These are phyloP conservation scores for Madurella fahalii DNA, from an alignment of 2,329 filamentous ascomycete species.

Conservation along the genomic window DNA sequence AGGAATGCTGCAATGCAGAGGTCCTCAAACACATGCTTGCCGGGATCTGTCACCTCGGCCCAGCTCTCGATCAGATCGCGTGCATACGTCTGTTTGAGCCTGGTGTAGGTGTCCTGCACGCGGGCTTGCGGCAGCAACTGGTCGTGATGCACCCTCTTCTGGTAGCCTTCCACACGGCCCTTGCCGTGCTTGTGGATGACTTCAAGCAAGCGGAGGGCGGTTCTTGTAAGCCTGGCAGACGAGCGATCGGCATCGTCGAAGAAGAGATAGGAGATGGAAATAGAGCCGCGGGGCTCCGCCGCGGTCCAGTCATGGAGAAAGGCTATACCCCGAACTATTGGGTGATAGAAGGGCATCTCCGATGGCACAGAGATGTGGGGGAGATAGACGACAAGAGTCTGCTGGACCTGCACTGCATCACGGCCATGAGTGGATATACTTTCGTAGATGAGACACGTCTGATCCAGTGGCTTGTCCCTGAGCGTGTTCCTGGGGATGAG, in stretches of 20 bases:
- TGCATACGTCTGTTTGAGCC: slow-evolving; percentile 76
- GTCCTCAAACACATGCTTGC: slow-evolving; percentile 95
- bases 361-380: slow-evolving; percentile 62
- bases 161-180: slow-evolving; percentile 61
- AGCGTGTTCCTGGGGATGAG: slow-evolving; percentile 78
- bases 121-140: slow-evolving; percentile 68
- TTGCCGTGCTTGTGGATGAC: slow-evolving; percentile 71
- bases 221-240: slow-evolving; percentile 55
- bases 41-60: slow-evolving; percentile 82
- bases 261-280: slow-evolving; percentile 60
- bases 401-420: slow-evolving; percentile 28
- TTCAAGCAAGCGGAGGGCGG: slow-evolving; percentile 63
- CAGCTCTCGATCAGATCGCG: slow-evolving; percentile 66
- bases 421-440: slow-evolving; percentile 18
- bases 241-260: slow-evolving; percentile 37
- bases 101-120: slow-evolving; percentile 78
- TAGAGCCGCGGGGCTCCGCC: slow-evolving; percentile 38
- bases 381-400: slow-evolving; percentile 67
- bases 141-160: slow-evolving; percentile 82
- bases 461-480: slow-evolving; percentile 69
- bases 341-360: slow-evolving; percentile 84
- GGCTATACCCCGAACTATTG: slow-evolving; percentile 66
- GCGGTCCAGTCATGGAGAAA: slow-evolving; percentile 67
- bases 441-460: slow-evolving; percentile 74
- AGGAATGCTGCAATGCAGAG: slow-evolving; percentile 86